Conservation (phyloP, 768 basidiomycete genomes). For the Candolleomyces aberdarensis region DNA sequence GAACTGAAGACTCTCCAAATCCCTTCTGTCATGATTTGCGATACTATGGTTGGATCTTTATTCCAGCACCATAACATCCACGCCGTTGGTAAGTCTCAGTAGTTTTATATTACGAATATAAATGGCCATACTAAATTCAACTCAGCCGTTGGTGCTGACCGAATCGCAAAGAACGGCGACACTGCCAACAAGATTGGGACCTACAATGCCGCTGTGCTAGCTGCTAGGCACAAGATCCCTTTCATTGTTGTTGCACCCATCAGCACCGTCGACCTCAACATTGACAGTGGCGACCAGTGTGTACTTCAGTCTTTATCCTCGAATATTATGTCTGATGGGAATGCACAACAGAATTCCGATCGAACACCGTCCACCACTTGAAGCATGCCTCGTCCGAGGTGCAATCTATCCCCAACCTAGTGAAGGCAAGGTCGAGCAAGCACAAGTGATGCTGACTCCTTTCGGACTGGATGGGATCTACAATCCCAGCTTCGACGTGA, state of each 20-base stretch:
- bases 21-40: conserved; percentile 92
- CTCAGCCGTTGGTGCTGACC: conserved; percentile 80
- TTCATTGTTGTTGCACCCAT: conserved; percentile 94
- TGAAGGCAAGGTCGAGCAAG: conserved; percentile 53
- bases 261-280: conserved; percentile 85
- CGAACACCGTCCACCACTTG: conserved; percentile 84
- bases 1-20: conserved; percentile 84
- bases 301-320: conserved; percentile 22
- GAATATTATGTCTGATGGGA: too few species aligned
- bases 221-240: conserved; percentile 81
- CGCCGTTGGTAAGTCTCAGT: conserved; percentile 66
- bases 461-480: conserved; percentile 62
- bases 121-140: conserved; percentile 5
- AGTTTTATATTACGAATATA: too few species aligned
- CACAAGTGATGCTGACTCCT: conserved; percentile 84
- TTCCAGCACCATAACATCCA: conserved; percentile 86
- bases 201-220: conserved; percentile 93
- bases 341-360: conserved; percentile 93
- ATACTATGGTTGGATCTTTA: conserved; percentile 95
- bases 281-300: conserved; percentile 61
- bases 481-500: conserved; percentile 97
- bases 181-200: conserved; percentile 99
- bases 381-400: conserved; percentile 88
- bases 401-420: conserved; percentile 54
- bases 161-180: conserved; percentile 91